Base-by-base conservation (phyloP, 768 basidiomycete genomes). In the Auricularia auricula-judae region DNA sequence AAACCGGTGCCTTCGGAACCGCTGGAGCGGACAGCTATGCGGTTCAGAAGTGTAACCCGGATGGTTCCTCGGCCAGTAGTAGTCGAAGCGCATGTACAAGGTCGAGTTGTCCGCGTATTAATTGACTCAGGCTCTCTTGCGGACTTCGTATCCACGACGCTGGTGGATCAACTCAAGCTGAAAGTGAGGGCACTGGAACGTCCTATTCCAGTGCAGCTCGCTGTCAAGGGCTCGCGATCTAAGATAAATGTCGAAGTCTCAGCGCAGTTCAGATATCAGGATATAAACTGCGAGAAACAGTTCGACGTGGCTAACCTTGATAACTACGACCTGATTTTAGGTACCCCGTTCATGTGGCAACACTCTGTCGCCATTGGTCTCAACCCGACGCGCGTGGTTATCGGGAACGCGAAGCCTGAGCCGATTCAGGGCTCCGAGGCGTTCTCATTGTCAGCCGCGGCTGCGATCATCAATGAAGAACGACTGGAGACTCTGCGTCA, bases 231-330 rank as follows among this genome's bases (percentile, higher is more conserved):
- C 2, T 67, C 66, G 2, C 39, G 56, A 3, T 33, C 42, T 2
- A 61, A 62, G 21, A 67, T 67, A 18, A 51, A 67, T 44, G 18
- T 12, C 21, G 53, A 44, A 3, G 21, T 56, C 16, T 16, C 36
- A 1, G 66, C 56, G 12, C 11, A 63, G 18, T 63, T 67, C 14
- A 29, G n/a, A 16, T 67, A 67, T 39, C 61, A 61, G 21, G 44
- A 59, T 3, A 67, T 67, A 1, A 4, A 63, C n/a, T 36, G 39
- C 3, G 21, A 34, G 21, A 35, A 42, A 44, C 7, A 4, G 42
- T 65, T 77, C 1, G 73, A 78, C 62, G 65, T 79, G 2, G 71
- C 68, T 0, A 79, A 79, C 39, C 68, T 78, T 12, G 74, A 77
- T 61, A 65, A 65, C 3, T 79, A 78, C 63, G 74, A 78, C 36